These are phyloP conservation scores for Coccomyxa sp. DNA, from an alignment of 139 green algal species.

Conservation along the genomic window DNA sequence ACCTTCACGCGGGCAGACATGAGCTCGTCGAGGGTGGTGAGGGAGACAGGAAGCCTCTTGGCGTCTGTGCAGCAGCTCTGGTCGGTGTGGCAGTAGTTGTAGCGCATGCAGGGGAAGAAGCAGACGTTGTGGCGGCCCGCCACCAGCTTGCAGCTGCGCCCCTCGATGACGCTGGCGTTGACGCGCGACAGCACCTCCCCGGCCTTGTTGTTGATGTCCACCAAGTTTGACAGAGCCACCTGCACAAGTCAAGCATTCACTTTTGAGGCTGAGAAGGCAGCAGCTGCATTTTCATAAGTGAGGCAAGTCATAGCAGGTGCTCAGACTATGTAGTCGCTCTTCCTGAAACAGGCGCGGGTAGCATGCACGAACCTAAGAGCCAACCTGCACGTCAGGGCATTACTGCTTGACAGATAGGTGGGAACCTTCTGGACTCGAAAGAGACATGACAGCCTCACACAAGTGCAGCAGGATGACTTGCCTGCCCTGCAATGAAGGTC, in stretches of 20 bases:
- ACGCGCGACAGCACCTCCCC: not conserved
- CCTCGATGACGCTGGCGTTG: not conserved
- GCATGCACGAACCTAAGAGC: not conserved
- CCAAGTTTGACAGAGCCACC: not conserved
- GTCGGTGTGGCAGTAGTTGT: conserved; percentile 6
- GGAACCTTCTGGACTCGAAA: not conserved
- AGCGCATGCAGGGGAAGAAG: conserved; percentile 4
- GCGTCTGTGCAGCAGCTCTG: conserved; percentile 1
- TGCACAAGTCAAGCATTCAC: no score
- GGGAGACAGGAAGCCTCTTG: not conserved
- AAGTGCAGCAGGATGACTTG: not conserved
- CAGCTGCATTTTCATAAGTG: not conserved
- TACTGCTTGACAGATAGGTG: not conserved
- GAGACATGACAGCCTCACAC: no score
- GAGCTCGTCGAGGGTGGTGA: not conserved
- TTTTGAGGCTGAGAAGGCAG: no score
- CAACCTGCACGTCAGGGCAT: not conserved
- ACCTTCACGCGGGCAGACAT: not conserved
- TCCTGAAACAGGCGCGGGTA: no score
- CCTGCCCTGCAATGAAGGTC: conserved; percentile 4
- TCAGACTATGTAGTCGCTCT: no score
- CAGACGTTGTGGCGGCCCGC: not conserved
- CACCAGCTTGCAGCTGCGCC: not conserved
- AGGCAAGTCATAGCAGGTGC: not conserved
- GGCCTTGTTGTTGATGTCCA: not conserved